These are phyloP conservation scores for Lichtheimia ramosa DNA, from an alignment of 371 early-diverging fungal species.

Conservation along the genomic window DNA sequence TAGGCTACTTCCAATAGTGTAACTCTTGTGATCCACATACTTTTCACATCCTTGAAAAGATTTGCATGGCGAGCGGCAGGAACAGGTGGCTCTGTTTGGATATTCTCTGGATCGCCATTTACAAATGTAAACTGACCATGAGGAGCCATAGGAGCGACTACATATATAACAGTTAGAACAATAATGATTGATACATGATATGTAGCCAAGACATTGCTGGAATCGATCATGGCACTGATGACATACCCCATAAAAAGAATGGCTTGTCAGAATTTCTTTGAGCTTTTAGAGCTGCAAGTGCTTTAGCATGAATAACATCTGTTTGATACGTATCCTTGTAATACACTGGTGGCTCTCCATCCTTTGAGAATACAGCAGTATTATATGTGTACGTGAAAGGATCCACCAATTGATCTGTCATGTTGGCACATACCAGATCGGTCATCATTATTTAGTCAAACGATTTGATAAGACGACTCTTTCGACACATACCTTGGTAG, in stretches of 20 bases:
- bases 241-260: slow-evolving; percentile 51
- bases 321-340: slow-evolving; percentile 58
- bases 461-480: no score
- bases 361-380: slow-evolving; percentile 55
- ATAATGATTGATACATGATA: neutral
- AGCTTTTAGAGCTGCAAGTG: slow-evolving; percentile 47
- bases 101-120: slow-evolving; percentile 10
- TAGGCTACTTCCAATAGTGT: no score
- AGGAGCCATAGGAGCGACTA: slow-evolving; percentile 28
- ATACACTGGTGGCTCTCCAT: slow-evolving; percentile 50
- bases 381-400: slow-evolving; percentile 63
- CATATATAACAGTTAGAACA: slow-evolving; percentile 16
- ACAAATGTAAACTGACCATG: slow-evolving; percentile 40
- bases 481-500: slow-evolving; percentile 19
- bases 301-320: slow-evolving; percentile 62
- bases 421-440: neutral
- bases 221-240: neutral
- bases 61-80: slow-evolving; percentile 54
- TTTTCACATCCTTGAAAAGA: slow-evolving; percentile 53
- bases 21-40: slow-evolving; percentile 11
- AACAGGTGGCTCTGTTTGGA: slow-evolving; percentile 35
- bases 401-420: slow-evolving; percentile 56
- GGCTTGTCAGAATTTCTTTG: slow-evolving; percentile 48
- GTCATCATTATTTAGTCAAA: neutral
- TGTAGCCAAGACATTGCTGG: no score